phyloP scores from a whole-genome alignment of 164 flowering plant species.

The Berberis vulgaris region DNA sequence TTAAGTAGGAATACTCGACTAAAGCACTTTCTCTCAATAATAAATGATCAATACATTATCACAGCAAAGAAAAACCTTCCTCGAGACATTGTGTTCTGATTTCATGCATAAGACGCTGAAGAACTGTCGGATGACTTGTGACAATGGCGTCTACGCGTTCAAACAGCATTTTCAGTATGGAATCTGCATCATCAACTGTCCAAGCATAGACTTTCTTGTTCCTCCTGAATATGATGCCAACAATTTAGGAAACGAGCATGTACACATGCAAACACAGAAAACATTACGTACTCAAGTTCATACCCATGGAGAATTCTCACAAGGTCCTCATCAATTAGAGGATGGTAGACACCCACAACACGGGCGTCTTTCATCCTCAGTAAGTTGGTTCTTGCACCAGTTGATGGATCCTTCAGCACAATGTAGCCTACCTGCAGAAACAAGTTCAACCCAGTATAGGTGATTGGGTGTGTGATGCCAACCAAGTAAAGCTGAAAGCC shows the following conservation, averaged over 20 bases:
- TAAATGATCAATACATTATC: too few species aligned
- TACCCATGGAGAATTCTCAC: slow-evolving; percentile 62
- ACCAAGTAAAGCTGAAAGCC: too few species aligned
- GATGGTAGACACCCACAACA: slow-evolving; percentile 81
- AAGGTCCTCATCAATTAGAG: slow-evolving; percentile 61
- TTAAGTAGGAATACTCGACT: too few species aligned
- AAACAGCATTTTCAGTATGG: slow-evolving; percentile 60
- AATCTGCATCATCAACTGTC: slow-evolving; percentile 81
- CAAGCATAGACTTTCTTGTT: slow-evolving; percentile 82
- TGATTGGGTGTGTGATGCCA: too few species aligned
- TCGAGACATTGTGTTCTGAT: slow-evolving; percentile 54
- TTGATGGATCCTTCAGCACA: slow-evolving; percentile 70
- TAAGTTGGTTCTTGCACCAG: slow-evolving; percentile 49
- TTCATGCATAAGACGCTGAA: slow-evolving; percentile 68
- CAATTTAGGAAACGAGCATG: neutral
- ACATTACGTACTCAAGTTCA: slow-evolving; percentile 2
- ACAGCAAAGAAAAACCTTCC: slow-evolving; percentile 51
- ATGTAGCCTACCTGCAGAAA: slow-evolving; percentile 94
- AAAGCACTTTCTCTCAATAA: too few species aligned
- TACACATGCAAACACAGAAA: neutral
- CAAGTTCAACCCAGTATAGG: too few species aligned
- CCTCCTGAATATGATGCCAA: slow-evolving; percentile 40
- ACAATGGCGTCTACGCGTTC: slow-evolving; percentile 75
- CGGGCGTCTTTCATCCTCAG: slow-evolving; percentile 67
- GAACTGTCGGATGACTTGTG: slow-evolving; percentile 56